phyloP scores from a whole-genome alignment of 2,329 filamentous ascomycete species.

The Xylaria digitata region DNA sequence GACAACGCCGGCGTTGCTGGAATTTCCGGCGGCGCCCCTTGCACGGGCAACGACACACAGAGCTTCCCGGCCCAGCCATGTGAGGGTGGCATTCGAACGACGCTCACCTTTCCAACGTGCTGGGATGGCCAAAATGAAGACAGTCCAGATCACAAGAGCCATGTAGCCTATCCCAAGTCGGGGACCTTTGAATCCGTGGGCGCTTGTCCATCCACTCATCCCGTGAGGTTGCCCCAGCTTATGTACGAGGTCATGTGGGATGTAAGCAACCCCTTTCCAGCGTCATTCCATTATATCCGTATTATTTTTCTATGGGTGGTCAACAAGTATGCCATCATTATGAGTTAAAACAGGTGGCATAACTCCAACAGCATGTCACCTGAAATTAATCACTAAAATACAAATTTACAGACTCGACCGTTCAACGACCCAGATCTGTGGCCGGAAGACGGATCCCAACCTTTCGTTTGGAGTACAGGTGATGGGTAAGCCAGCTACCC shows the following conservation, averaged over 20 bases:
- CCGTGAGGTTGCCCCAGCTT: conserved; percentile 66
- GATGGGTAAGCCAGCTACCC: conserved; percentile 36
- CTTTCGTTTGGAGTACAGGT: conserved; percentile 46
- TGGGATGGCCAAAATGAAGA: conserved; percentile 65
- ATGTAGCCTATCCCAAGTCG: conserved; percentile 55
- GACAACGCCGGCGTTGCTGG: conserved; percentile 41
- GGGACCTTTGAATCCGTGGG: conserved; percentile 52
- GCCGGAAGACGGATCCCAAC: conserved; percentile 48
- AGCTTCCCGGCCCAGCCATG: conserved; percentile 64
- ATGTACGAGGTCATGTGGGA: conserved; percentile 71
- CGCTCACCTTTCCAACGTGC: conserved; percentile 66
- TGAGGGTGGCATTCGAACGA: conserved; percentile 58
- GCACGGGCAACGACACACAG: conserved; percentile 54
- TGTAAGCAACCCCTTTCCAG: conserved; percentile 37
- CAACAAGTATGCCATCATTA: background rate
- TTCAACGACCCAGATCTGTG: conserved; percentile 48
- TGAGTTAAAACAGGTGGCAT: background rate
- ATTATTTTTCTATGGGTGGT: background rate
- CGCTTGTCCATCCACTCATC: conserved; percentile 61
- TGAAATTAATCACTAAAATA: conserved; percentile 13
- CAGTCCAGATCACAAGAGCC: conserved; percentile 56
- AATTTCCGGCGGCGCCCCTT: conserved; percentile 49
- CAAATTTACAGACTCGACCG: conserved; percentile 36
- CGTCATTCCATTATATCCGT: background rate
- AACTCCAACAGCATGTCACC: background rate